Percentiles rank a stretch among this genome's conserved stretches.
These are phyloP conservation scores for Trichoderma pleuroti DNA, from an alignment of 2,329 filamentous ascomycete genomes.

Conservation along the genomic window DNA sequence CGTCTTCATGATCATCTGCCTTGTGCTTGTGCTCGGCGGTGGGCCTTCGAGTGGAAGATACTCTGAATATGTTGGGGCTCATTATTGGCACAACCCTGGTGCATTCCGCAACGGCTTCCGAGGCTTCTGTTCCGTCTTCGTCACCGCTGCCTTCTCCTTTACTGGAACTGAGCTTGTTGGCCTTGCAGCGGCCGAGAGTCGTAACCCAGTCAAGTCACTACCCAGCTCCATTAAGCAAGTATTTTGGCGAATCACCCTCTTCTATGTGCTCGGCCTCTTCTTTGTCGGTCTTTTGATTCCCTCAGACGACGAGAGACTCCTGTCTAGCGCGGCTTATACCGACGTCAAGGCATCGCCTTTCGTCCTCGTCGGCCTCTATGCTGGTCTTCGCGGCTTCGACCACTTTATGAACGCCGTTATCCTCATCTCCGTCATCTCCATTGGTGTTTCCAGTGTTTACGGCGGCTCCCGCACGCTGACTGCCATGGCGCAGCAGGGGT, in stretches of 20 bases:
- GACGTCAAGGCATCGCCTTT: constrained; percentile 46
- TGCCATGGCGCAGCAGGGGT: constrained; percentile 54
- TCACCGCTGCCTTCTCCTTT: constrained; percentile 67
- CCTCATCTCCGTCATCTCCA: constrained; percentile 51
- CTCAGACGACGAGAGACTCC: constrained; percentile 42
- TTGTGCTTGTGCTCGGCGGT: constrained; percentile 56
- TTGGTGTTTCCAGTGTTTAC: constrained; percentile 53
- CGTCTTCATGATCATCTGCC: constrained; percentile 59
- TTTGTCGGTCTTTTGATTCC: constrained; percentile 46
- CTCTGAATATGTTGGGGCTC: constrained; percentile 41
- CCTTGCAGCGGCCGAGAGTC: constrained; percentile 65
- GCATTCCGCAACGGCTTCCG: constrained; percentile 67
- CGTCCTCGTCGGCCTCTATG: constrained; percentile 48
- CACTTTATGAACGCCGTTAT: constrained; percentile 54
- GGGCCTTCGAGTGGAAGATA: constrained; percentile 46
- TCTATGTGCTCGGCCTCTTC: constrained; percentile 49
- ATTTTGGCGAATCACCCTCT: constrained; percentile 51
- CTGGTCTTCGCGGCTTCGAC: constrained; percentile 45
- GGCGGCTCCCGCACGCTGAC: constrained; percentile 54
- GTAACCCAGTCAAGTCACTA: constrained; percentile 65
- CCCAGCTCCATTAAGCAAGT: constrained; percentile 78
- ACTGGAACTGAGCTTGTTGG: constrained; percentile 67
- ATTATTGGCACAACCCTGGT: constrained; percentile 42
- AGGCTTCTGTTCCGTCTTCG: constrained; percentile 65
- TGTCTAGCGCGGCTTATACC: constrained; percentile 44